Base-by-base conservation (phyloP, 108 stramenopile genomes). In the Pseudonitzschia multiseries region DNA sequence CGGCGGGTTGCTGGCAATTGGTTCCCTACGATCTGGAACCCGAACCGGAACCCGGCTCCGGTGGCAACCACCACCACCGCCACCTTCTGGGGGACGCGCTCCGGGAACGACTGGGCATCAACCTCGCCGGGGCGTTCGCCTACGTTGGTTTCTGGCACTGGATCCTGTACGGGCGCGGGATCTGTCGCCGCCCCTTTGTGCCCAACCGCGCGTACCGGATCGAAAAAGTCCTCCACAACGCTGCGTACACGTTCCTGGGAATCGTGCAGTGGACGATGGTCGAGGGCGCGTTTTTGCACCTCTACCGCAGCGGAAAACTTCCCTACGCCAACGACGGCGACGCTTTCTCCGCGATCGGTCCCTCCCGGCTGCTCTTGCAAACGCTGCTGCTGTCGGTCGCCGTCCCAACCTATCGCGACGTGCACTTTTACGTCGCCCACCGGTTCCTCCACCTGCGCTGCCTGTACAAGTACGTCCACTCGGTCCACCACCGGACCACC, bases 401-500 rank as follows among this genome's bases (percentile, higher is more conserved):
- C 5, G 41, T 73, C 21, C 80, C 80, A 27, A 28, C 61, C 18
- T 73, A 36, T 32, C 76, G 76, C 14, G 76, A 68, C 10, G 20
- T 68, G 8, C 77, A 78, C 26, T 82, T 82, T 54, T 79, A 75
- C 33, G 74, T 78, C 57, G 65, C 71, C 31, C 81, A 82, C 66
- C 76, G 81, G 10, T 46, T 82, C 24, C 57, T 82, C 27, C 81
- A 82, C 44, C 26, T 70, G 13, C 65, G 72, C 32, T 52, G 24
- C 27, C 60, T 82, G 5, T 79, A 79, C 69, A 84, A 73, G 50
- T 75, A 70, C 48, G 59, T 80, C 29, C 83, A 84, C 68, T 78
- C 79, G n/a, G 8, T 81, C 13, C 83, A 84, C 60, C 79, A 84
- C 57, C 77, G 77, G 17, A 78, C 73, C 44, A 75, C 70, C 28